Base-by-base conservation (phyloP, 169 alveolate species). In the Eimeria nieschulzi region DNA sequence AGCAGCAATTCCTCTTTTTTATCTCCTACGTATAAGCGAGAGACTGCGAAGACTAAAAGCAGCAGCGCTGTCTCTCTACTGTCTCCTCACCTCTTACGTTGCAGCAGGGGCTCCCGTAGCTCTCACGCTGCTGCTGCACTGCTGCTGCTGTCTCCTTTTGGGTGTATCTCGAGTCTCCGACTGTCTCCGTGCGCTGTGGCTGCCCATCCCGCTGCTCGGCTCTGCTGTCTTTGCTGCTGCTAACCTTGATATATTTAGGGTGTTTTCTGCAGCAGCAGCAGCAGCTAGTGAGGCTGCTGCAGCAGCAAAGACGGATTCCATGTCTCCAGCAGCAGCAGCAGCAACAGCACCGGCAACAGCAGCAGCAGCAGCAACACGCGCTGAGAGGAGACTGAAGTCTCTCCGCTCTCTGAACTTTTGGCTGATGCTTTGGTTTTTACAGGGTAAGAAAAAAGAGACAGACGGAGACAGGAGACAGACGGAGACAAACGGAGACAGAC, bases 41-140 rank as follows among this genome's bases (percentile, higher is more conserved):
- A 12, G 75, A n/a, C 46, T 66, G 75, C 21, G 1, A 25, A 17
- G 75, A 5, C 2, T 66, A 1, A 17, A 25, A 9, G 75, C 75
- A 17, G 75, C 33, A 19, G 39, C 33, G 0, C 13, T 25, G 13
- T 12, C 75, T 17, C 15, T n/a, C 2, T 66, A 66, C 26, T 17
- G 26, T 66, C 13, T 12, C 33, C 21, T 66, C 75, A 66, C 75
- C 9, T 17, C 75, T 21, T 66, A 66, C 7, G 26, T 66, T 5
- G 75, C 26, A 25, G 75, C 75, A n/a, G 75, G 75, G 75, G 75
- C 75, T 25, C 75, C 75, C 75, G 0, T 66, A 51, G 75, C 75
- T 25, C 75, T 66, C 75, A n/a, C 75, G 75, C 46, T 66, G 75
- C 75, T 66, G 75, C 75, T 66, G 75, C 75, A 66, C 75, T 66